Evolutionary conservation across 257 asterid species (phyloP), one percentile per base, ranked within the genome.

Genomic region (Plantago ovata): DNA sequence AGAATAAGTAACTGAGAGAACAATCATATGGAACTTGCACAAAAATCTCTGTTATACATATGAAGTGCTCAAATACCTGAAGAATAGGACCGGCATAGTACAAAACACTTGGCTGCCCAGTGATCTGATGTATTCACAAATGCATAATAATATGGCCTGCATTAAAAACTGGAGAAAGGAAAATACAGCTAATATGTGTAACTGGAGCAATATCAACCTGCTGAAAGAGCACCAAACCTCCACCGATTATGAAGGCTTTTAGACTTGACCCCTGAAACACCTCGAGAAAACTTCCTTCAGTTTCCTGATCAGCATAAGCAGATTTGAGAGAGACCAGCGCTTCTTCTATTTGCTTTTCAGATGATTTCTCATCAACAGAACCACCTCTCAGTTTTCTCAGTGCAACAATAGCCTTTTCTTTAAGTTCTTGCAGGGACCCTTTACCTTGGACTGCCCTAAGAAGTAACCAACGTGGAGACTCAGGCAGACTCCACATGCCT

Each of bases 91-190:
- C 96, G 16, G 96, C 98, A 65, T 92, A 92, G 73, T 92, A 92
- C 53, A 92, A 74, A 64, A 92, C 98, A 67, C 98, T 92, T 65
- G 98, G 98, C 73, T 92, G 98, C 74, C 96, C 98, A 0, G 98
- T 92, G 63, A 92, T 85, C 98, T 92, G 76, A 60, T 45, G 70
- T 58, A 63, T 36, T 58, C 40, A 56, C 43, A 62, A 49, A 67
- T 46, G 63, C 58, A 43, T 28, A 28, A 28, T 8, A 28, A n/a
- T 46, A 22, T 43, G 50, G 43, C 50, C 45, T 64, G 40, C 48
- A 49, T 47, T 46, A 60, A 52, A n/a, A 61, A 46, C 52, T 28
- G 16, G 44, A 28, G 36, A 22, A 43, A 40, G 16, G 41, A n/a
- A 38, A 45, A 44, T 39, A n/a, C 42, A 56, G 48, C 32, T 55